Percentiles rank a stretch among this genome's conserved stretches.
Evolutionary conservation across 1,284 basidiomycete species (phyloP).

Genomic region (Apiotrichum akiyoshidainum): DNA sequence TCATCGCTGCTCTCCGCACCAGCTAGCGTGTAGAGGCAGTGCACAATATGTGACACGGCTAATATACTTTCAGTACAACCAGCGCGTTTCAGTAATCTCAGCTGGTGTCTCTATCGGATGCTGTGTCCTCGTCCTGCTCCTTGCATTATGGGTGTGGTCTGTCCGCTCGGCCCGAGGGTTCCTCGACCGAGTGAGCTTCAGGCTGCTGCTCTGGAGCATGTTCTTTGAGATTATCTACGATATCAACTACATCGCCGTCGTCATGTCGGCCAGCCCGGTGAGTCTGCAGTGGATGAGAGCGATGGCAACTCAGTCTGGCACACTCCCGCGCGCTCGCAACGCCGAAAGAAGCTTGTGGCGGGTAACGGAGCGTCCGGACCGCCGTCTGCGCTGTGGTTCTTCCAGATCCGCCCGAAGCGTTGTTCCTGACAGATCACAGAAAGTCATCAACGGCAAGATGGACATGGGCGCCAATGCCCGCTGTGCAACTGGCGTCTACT

Average conservation of each 20-base stretch:
- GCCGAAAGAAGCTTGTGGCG: too few species aligned
- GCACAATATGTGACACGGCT: not conserved
- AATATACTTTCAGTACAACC: conserved; percentile 12
- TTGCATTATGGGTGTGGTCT: conserved; percentile 18
- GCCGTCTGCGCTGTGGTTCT: not conserved
- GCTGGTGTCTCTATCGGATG: conserved; percentile 19
- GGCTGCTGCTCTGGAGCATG: conserved; percentile 35
- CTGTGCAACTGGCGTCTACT: conserved; percentile 32
- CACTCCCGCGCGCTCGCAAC: too few species aligned
- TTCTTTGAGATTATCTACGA: conserved; percentile 36
- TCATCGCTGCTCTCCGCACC: not conserved
- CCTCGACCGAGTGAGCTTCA: conserved; percentile 37
- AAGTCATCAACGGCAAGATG: not conserved
- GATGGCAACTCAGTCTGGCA: too few species aligned
- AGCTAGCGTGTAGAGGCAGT: not conserved
- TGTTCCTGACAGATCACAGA: not conserved
- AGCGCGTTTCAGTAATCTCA: conserved; percentile 17
- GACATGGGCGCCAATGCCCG: conserved; percentile 9
- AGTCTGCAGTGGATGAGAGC: not conserved
- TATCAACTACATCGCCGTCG: conserved; percentile 27
- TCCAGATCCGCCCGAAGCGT: not conserved
- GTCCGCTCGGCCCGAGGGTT: conserved; percentile 21
- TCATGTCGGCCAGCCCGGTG: conserved; percentile 7
- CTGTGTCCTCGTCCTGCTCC: conserved; percentile 16
- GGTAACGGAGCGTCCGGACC: too few species aligned